These are phyloP conservation scores for Termitomyces sp. DNA, from an alignment of 768 basidiomycete genomes.

Conservation along the genomic window DNA sequence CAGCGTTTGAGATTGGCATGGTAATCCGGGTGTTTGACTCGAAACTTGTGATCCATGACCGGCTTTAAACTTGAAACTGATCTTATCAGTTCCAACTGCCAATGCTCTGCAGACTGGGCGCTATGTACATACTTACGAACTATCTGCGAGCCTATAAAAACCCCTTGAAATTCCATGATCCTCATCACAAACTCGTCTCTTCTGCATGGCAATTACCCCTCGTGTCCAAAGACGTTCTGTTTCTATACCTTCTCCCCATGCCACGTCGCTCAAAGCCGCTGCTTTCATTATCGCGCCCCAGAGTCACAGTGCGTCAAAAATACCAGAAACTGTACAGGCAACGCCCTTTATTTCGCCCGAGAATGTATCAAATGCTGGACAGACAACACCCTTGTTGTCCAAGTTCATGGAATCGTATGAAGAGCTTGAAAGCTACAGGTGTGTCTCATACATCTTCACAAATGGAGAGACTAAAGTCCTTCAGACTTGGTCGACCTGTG, in stretches of 20 bases:
- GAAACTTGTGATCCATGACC: not conserved
- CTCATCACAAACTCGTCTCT: slow-evolving; percentile 8
- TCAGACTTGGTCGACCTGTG: slow-evolving; percentile 58
- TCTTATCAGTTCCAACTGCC: not conserved
- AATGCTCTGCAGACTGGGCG: not conserved
- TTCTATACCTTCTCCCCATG: slow-evolving; percentile 10
- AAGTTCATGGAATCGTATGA: slow-evolving; percentile 54
- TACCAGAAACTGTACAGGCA: slow-evolving; percentile 12
- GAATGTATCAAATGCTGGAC: slow-evolving; percentile 12
- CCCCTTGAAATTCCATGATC: slow-evolving; percentile 1
- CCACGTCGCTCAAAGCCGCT: slow-evolving; percentile 17
- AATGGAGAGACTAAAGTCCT: slow-evolving; percentile 1
- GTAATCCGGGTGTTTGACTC: no score
- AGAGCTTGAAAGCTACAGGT: slow-evolving; percentile 66
- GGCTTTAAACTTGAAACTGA: slow-evolving; percentile 9
- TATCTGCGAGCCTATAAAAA: slow-evolving; percentile 8
- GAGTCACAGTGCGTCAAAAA: slow-evolving; percentile 13
- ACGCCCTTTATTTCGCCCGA: slow-evolving; percentile 26
- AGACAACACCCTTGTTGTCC: slow-evolving; percentile 35
- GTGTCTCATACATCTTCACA: slow-evolving; percentile 13
- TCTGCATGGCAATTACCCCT: slow-evolving; percentile 14
- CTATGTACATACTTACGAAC: not conserved
- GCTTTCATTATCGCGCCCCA: slow-evolving; percentile 14
- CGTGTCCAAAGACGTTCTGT: slow-evolving; percentile 19
- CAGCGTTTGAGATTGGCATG: not conserved